A percentile compares a stretch with the other conserved stretches of the same genome.
phyloP scores from a whole-genome alignment of 345 rosid genomes.

The Salix koriyanagi region DNA sequence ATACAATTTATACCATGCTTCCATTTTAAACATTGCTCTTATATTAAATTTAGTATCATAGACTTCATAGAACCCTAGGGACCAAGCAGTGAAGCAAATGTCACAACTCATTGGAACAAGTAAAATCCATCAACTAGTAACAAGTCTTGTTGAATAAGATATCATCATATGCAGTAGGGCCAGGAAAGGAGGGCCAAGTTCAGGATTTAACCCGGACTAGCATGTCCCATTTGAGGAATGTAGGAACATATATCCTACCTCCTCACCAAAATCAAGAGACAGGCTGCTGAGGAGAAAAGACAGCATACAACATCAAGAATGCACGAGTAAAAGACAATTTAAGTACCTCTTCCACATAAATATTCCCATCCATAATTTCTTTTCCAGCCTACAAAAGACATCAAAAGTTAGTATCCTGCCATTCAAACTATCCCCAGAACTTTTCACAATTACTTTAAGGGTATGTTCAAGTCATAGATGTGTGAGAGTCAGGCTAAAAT shows the following conservation, averaged over 20 bases:
- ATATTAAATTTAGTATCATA: background rate
- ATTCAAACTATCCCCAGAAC: background rate
- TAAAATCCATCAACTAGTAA: background rate
- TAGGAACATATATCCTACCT: background rate
- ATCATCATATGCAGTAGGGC: background rate
- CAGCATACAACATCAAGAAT: background rate
- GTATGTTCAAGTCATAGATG: background rate
- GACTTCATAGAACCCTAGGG: background rate
- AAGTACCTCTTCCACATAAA: slow-evolving; percentile 22
- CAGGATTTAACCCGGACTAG: background rate
- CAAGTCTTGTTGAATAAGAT: background rate
- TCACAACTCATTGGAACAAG: background rate
- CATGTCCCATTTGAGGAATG: background rate
- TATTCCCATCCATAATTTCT: slow-evolving; percentile 14
- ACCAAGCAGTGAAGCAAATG: background rate
- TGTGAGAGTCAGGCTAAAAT: background rate
- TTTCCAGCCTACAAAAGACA: slow-evolving; percentile 17
- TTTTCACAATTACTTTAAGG: background rate
- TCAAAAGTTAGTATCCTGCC: background rate
- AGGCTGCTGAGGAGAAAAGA: background rate
- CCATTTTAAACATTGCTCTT: too few relatives aligned
- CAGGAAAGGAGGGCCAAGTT: background rate
- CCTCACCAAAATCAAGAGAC: background rate
- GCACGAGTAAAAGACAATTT: background rate
- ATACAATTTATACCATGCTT: background rate